Conservation (phyloP, 2,329 filamentous ascomycete genomes). For the Curvularia sp. region DNA sequence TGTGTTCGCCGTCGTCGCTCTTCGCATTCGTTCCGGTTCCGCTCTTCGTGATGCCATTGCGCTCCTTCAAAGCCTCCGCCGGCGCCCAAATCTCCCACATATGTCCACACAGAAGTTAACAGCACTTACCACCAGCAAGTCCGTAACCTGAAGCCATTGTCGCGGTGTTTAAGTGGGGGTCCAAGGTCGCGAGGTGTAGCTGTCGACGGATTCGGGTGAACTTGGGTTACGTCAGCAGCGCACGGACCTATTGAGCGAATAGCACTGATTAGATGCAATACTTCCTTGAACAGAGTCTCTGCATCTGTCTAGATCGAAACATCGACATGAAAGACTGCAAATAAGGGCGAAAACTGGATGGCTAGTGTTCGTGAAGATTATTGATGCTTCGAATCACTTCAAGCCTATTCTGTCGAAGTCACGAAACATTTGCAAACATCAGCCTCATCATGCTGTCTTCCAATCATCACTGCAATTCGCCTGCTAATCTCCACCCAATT, state of each 20-base stretch:
- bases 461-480: too few relatives aligned
- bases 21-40: constrained; percentile 14
- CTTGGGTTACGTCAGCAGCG: constrained; percentile 20
- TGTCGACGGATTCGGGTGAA: constrained; percentile 18
- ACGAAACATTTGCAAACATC: neutral
- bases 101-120: neutral
- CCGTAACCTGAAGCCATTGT: constrained; percentile 84
- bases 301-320: neutral
- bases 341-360: neutral
- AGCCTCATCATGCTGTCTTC: too few relatives aligned
- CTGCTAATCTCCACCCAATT: too few relatives aligned
- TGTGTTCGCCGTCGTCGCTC: constrained; percentile 5
- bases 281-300: neutral
- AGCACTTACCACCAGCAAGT: constrained; percentile 74
- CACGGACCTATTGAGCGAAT: constrained; percentile 3
- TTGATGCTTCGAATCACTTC: neutral
- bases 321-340: neutral
- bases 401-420: neutral
- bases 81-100: constrained; percentile 12
- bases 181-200: constrained; percentile 12
- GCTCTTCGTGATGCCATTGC: constrained; percentile 32
- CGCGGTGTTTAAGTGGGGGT: constrained; percentile 42
- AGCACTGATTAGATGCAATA: neutral
- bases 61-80: constrained; percentile 14
- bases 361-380: neutral